Base-by-base conservation (phyloP, 1,284 basidiomycete species). In the Omphalotus olearius region DNA sequence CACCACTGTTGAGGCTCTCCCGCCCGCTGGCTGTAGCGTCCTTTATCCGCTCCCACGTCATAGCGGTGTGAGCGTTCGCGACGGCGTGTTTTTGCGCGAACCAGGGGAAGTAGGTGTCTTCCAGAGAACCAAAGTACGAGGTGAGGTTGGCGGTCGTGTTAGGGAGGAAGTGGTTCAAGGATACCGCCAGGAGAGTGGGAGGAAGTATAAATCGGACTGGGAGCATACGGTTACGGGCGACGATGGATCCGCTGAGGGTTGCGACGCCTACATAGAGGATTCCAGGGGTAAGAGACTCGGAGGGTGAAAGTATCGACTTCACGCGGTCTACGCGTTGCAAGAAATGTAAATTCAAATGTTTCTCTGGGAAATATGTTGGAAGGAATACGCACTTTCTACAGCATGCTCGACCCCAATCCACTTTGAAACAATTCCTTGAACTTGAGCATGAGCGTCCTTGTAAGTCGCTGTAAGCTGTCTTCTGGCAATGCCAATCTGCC, bases 251-350 rank as follows among this genome's bases (percentile, higher is more conserved):
- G 0, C 90, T 88, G 43, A 98, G 82, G 3, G 91, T 85, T 1
- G 91, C 85, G 37, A 98, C 82, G 44, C 92, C 91, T 51, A 93
- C 85, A 71, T 94, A 95, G 54, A 95, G 83, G 10, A 88, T 64
- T 16, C 88, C 91, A 1, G 94, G 94, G 5, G 86, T 93, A 36
- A 97, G 78, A 0, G 84, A 74, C 70, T 98, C 94, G 47, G 87
- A 76, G 0, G 83, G 78, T 1, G 90, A 83, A 20, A 91, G 71
- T 60, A 97, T 79, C 4, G 85, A 79, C 68, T 93, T 94, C 42
- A 96, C 74, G 55, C 91, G 84, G 55, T 74, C 92, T 94, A 57
- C 28, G 26, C 9, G 14, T 0, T 39, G 43, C 7, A 33, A 4
- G 13, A 47, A 26, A 33, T n/a, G 13, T 44, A 28, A 42, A 49